Evolutionary conservation across 2,329 filamentous ascomycete genomes (phyloP), one percentile per base, ranked within the genome.

Genomic region (Cytospora piceicola): DNA sequence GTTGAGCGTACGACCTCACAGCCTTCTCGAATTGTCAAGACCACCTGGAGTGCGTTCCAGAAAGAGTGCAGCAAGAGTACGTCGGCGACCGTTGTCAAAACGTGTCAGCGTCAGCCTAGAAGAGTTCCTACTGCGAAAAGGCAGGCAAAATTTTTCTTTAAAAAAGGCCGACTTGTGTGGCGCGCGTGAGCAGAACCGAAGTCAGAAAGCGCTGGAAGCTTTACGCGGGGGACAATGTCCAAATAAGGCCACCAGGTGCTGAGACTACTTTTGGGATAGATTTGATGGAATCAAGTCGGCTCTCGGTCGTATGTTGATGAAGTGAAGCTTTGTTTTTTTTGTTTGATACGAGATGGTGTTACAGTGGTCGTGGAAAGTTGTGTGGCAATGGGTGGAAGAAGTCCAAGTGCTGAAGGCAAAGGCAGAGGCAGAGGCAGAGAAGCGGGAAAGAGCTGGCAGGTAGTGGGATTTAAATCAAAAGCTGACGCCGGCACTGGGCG

Each of bases 181-280:
- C 53, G 52, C 30, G 36, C 32, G 59, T n/a, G 51, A 54, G 60
- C 52, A 62, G 36, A 32, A 62, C 32, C 60, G 53, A 62, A 29
- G 60, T 46, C 39, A 62, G 24, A 57, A 46, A 29, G 60, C 36
- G 27, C 52, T 54, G 36, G 22, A 57, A 36, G 39, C 60, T 63
- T 63, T 63, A 63, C 60, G 60, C 36, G 56, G 30, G 30, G 60
- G 34, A 36, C 34, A 15, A 42, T 53, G 52, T 56, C 52, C 52
- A 55, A 27, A 32, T 17, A 46, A n/a, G 36, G 39, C 52, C 55
- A 60, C 61, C 36, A 58, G 53, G 52, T 52, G 61, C 55, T 34
- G 63, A 59, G 49, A 65, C 64, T 67, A 67, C 66, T 67, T 42
- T 42, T 42, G 17, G 66, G 24, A 51, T 53, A 56, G 30, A 30